Base-by-base conservation (phyloP, 495 filamentous ascomycete species). In the Lasiosphaeria ovina region DNA sequence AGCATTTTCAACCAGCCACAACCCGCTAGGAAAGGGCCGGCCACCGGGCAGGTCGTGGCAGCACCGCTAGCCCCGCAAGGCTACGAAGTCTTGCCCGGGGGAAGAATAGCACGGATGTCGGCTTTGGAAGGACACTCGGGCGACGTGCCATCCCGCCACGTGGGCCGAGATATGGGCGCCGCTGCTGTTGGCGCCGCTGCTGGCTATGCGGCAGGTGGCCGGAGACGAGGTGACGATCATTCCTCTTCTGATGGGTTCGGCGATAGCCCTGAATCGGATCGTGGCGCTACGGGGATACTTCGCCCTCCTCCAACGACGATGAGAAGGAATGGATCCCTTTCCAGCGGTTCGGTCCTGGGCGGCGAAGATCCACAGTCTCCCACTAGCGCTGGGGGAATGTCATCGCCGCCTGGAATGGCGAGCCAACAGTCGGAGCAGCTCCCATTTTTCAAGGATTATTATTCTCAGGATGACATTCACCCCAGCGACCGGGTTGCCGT, bases 381-480 rank as follows among this genome's bases (percentile, higher is more conserved):
- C 40, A 85, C 80, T 45, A 92, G 87, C 42, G 87, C 81, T 31
- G 86, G 86, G 35, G 88, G 89, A 60, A 85, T 88, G 70, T 94
- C 92, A 10, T 95, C 91, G 9, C 92, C 92, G 3, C 87, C 88
- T 69, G 92, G 87, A 32, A 69, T 94, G 54, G 84, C 89, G 5
- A 96, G 91, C 67, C 89, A 92, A 59, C 92, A 97, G 69, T 97
- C 92, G 1, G 95, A 99, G 77, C 95, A 97, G 71, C 74, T 99
- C 36, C 85, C 89, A 7, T 92, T 87, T 69, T 99, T 99, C 85
- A 96, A 96, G 67, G 94, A 99, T 68, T 99, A 99, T 72, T 99
- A 99, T 74, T 97, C 93, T 4, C 86, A 91, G 65, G 93, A 98
- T 68, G 92, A 98, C 63, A 97, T 99, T 62, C 90, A 92, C 61